Evolutionary conservation across 148 eudicot genomes (phyloP).

Genomic region (Polygonum aviculare): DNA sequence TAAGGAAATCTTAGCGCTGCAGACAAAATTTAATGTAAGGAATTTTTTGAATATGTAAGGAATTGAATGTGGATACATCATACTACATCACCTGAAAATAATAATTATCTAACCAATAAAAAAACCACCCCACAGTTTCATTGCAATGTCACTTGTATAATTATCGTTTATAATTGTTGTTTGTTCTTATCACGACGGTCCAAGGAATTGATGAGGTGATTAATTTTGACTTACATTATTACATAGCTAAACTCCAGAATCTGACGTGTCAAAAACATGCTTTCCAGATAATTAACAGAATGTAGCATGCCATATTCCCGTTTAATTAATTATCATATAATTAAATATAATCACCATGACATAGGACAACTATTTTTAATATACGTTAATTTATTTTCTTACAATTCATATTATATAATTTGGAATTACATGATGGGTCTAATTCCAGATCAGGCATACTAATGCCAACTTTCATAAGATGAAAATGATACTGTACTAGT

Average conservation of each 20-base stretch:
- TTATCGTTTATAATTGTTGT: neutral
- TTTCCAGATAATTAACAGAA: neutral
- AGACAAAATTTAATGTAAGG: too few relatives aligned
- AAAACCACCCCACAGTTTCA: neutral
- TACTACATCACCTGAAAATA: neutral
- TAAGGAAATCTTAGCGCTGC: too few relatives aligned
- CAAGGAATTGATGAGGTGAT: constrained; percentile 3
- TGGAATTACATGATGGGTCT: neutral
- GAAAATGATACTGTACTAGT: neutral
- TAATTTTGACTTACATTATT: constrained; percentile 3
- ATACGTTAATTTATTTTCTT: neutral
- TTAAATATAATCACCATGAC: neutral
- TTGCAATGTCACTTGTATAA: too few relatives aligned
- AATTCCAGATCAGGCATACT: neutral
- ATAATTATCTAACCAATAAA: neutral
- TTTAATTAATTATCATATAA: neutral
- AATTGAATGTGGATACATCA: neutral
- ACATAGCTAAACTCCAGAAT: neutral
- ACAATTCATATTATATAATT: constrained; percentile 4
- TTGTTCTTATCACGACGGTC: neutral
- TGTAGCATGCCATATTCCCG: neutral
- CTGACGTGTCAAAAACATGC: neutral
- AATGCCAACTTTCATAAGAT: neutral
- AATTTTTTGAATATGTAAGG: too few relatives aligned
- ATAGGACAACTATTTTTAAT: neutral